Conservation (phyloP, 83 land plant species). For the Picea abies region DNA sequence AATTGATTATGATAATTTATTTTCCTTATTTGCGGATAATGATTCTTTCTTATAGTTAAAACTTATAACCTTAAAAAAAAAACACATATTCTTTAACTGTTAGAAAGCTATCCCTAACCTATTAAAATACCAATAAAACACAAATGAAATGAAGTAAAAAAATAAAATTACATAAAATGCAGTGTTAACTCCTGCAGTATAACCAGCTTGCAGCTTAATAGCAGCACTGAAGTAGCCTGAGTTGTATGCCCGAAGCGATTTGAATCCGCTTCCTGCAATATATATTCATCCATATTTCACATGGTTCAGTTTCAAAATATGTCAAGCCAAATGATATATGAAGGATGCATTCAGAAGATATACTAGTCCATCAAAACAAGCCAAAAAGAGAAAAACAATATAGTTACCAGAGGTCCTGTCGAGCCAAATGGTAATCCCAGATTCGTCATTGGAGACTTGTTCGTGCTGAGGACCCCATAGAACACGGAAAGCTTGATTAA, state of each 20-base stretch:
- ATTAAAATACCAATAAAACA: not conserved
- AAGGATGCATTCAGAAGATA: not conserved
- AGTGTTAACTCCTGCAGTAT: conserved; percentile 90
- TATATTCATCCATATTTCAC: not conserved
- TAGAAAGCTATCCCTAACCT: too few relatives aligned
- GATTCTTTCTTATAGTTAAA: too few relatives aligned
- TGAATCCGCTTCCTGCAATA: conserved; percentile 82
- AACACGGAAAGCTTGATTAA: conserved; percentile 40
- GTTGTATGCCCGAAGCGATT: conserved; percentile 45
- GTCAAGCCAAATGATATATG: too few relatives aligned
- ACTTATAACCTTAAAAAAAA: too few relatives aligned
- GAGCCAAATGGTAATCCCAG: conserved; percentile 62
- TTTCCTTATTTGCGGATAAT: too few relatives aligned
- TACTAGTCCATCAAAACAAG: not conserved
- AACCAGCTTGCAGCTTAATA: conserved; percentile 81
- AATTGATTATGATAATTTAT: too few relatives aligned
- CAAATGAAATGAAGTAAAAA: not conserved
- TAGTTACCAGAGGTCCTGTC: conserved; percentile 55
- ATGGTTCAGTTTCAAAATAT: not conserved
- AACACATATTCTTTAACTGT: too few relatives aligned
- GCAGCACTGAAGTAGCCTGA: conserved; percentile 76
- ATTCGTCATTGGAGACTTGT: conserved; percentile 30
- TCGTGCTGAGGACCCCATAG: conserved; percentile 79
- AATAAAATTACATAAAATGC: conserved; percentile 68
- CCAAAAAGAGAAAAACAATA: not conserved